Conservation (phyloP, 2,329 filamentous ascomycete genomes). For the Fonsecaea nubica region DNA sequence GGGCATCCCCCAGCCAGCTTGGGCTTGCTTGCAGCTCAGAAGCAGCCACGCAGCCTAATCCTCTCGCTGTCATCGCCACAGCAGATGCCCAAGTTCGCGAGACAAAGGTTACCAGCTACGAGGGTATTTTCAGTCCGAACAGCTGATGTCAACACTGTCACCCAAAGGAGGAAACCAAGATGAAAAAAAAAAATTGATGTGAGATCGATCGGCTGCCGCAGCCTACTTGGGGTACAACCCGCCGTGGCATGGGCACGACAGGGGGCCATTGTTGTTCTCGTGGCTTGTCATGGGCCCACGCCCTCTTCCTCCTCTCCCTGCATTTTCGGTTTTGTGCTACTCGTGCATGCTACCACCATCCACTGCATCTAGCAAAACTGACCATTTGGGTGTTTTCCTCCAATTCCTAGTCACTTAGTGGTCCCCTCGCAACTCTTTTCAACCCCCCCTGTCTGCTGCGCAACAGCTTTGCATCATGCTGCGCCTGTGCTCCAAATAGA, state of each 20-base stretch:
- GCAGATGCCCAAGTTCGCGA: not conserved
- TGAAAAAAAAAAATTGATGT: not conserved
- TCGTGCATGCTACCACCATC: not conserved
- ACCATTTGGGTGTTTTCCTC: conserved; percentile 5
- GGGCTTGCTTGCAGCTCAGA: not conserved
- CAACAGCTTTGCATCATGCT: conserved; percentile 29
- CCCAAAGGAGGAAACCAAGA: not conserved
- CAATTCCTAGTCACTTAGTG: not conserved
- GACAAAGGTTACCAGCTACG: not conserved
- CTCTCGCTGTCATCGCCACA: not conserved
- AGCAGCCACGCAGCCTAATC: not conserved
- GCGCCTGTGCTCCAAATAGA: conserved; percentile 8
- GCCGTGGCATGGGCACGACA: not conserved
- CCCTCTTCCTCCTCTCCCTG: not conserved
- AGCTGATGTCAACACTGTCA: not conserved
- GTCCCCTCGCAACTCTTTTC: conserved; percentile 3
- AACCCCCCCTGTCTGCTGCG: conserved; percentile 12
- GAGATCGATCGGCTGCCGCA: conserved; percentile 3
- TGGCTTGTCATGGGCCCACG: not conserved
- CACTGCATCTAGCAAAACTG: not conserved
- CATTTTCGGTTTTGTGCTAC: conserved; percentile 7
- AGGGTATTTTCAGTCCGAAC: not conserved
- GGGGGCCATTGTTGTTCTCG: not conserved
- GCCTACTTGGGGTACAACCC: not conserved
- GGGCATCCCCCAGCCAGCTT: not conserved